A percentile compares a stretch with the other conserved stretches of the same genome.
Evolutionary conservation across 1,139 yeast genomes (phyloP).

Genomic region (Eremothecium cymbalariae): DNA sequence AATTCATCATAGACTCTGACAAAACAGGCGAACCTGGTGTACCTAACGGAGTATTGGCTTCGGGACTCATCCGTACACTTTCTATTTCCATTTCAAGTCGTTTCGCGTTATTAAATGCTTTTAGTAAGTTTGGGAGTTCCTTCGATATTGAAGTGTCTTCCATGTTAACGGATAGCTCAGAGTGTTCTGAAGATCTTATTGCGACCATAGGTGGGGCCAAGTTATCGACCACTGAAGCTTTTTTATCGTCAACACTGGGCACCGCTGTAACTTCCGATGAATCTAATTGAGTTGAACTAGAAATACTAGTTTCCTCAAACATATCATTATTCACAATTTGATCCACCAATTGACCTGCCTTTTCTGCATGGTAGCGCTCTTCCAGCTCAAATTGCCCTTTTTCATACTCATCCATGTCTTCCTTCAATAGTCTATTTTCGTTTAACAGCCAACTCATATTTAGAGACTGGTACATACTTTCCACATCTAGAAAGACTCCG

Average conservation of each 20-base stretch:
- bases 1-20: neutral
- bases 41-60: neutral
- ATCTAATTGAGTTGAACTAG: neutral
- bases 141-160: constrained; percentile 29
- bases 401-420: constrained; percentile 13
- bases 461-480: constrained; percentile 34
- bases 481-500: constrained; percentile 32
- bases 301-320: constrained; percentile 1
- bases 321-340: constrained; percentile 8
- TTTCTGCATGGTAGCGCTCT: constrained; percentile 11
- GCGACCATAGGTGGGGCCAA: constrained; percentile 4
- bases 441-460: constrained; percentile 30
- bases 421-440: constrained; percentile 23
- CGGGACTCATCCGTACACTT: constrained; percentile 10
- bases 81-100: constrained; percentile 29
- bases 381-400: constrained; percentile 10
- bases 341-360: constrained; percentile 14
- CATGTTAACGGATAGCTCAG: constrained; percentile 20
- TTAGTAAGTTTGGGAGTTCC: constrained; percentile 33
- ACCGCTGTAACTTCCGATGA: neutral
- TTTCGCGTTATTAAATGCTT: constrained; percentile 34
- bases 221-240: constrained; percentile 9
- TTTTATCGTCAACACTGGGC: neutral
- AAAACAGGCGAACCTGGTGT: neutral
- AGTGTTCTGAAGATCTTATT: constrained; percentile 17